Evolutionary conservation across 345 rosid genomes (phyloP).

Genomic region (Raphanus sativus): DNA sequence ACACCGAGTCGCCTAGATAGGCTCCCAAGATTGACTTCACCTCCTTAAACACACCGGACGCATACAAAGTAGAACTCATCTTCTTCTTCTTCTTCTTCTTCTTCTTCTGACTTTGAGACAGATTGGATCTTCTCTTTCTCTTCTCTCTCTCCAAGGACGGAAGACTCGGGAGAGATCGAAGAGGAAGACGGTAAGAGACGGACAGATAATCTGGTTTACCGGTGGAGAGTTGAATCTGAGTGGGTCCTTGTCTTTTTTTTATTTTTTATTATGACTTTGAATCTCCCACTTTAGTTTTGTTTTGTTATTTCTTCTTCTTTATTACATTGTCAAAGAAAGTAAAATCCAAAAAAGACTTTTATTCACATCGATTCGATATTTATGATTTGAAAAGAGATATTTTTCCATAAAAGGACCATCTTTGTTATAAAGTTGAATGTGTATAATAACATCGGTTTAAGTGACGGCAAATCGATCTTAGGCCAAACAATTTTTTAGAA

Average conservation of each 20-base stretch:
- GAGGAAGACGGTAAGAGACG: not conserved
- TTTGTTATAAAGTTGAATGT: not conserved
- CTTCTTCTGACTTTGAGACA: not conserved
- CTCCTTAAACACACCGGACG: conserved; percentile 47
- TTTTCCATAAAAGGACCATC: not conserved
- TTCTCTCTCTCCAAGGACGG: conserved; percentile 18
- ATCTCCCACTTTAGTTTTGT: not conserved
- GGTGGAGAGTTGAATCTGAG: conserved; percentile 35
- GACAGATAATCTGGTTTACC: conserved; percentile 5
- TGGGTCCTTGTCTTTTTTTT: conserved; percentile 24
- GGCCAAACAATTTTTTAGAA: no score
- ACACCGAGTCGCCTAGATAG: conserved; percentile 27
- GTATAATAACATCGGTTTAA: not conserved
- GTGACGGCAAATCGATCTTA: no score
- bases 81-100: not conserved
- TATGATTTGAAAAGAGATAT: not conserved
- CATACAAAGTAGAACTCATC: conserved; percentile 40
- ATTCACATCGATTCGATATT: no score
- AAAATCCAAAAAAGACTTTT: not conserved
- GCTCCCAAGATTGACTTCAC: conserved; percentile 53
- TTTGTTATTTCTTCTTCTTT: not conserved
- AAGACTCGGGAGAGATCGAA: conserved; percentile 25
- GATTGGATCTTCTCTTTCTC: conserved; percentile 11
- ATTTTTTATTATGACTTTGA: conserved; percentile 15
- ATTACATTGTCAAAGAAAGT: not conserved